Evolutionary conservation across 805 yeast genomes (phyloP).

Genomic region (Barnettozyma californica): DNA sequence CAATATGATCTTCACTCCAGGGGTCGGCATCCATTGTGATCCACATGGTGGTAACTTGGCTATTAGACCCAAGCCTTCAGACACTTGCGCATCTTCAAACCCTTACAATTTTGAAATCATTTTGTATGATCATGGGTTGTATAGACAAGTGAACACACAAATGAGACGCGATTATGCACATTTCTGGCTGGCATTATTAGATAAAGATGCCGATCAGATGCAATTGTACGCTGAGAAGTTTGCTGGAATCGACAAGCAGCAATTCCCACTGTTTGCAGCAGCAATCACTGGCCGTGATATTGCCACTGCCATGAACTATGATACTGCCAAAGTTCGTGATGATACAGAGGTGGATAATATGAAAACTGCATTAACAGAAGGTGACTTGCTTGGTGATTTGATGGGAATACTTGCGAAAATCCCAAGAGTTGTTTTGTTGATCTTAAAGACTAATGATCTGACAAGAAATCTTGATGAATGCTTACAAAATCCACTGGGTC

Average conservation of each 20-base stretch:
- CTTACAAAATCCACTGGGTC: conserved; percentile 76
- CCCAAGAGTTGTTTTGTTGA: conserved; percentile 81
- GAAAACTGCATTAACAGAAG: conserved; percentile 55
- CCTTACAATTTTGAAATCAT: conserved; percentile 84
- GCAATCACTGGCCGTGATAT: conserved; percentile 95
- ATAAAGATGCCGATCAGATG: conserved; percentile 63
- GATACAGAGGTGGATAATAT: conserved; percentile 62
- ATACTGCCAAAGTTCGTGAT: conserved; percentile 49
- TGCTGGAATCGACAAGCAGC: conserved; percentile 72
- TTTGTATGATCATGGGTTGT: conserved; percentile 91
- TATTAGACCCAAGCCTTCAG: conserved; percentile 43
- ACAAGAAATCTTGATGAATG: conserved; percentile 85
- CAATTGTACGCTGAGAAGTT: conserved; percentile 66
- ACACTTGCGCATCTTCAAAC: conserved; percentile 23
- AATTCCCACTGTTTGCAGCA: conserved; percentile 81
- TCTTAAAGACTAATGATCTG: conserved; percentile 89
- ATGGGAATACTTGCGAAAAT: conserved; percentile 74
- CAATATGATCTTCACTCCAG: conserved; percentile 92
- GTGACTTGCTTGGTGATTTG: conserved; percentile 62
- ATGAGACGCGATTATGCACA: conserved; percentile 81
- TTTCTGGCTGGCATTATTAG: conserved; percentile 87
- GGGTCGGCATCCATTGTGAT: conserved; percentile 91
- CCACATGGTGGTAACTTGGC: conserved; percentile 98
- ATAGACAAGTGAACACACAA: conserved; percentile 72
- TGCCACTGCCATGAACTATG: conserved; percentile 63